Evolutionary conservation across 2,329 filamentous ascomycete species (phyloP).

Genomic region (Leptosphaerulina australis): DNA sequence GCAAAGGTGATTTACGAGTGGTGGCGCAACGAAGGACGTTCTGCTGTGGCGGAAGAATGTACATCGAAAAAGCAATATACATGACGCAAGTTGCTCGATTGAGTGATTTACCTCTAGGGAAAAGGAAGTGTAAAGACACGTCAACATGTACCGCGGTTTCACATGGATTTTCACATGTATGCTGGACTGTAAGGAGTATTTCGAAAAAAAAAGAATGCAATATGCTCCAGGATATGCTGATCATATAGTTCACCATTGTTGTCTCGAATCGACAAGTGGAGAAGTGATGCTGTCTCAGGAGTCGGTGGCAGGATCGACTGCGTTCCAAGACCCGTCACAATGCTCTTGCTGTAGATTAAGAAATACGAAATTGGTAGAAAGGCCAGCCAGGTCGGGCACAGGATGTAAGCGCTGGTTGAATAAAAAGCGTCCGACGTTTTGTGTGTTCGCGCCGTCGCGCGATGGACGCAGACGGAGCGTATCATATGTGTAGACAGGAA

Average conservation of each 20-base stretch:
- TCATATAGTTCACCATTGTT: not conserved
- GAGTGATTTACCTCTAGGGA: not conserved
- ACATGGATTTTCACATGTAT: not conserved
- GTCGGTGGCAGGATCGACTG: not conserved
- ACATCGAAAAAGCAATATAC: conserved; percentile 1
- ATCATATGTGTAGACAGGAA: no score
- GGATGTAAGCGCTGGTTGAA: not conserved
- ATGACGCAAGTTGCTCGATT: conserved; percentile 2
- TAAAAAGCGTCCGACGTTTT: no score
- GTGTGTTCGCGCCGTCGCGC: no score
- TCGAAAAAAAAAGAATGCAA: not conserved
- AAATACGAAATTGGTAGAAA: not conserved
- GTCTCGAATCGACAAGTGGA: not conserved
- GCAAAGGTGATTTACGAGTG: not conserved
- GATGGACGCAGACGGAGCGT: no score
- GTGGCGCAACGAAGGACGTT: conserved; percentile 5
- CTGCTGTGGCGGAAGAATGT: not conserved
- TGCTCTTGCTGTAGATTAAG: not conserved
- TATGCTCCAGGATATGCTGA: not conserved
- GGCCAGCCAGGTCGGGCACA: not conserved
- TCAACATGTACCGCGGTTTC: conserved; percentile 6
- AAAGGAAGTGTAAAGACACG: conserved; percentile 5
- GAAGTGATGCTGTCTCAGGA: not conserved
- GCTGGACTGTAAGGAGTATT: not conserved
- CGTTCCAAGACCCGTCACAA: not conserved